Percentiles rank a stretch among this genome's conserved stretches.
Evolutionary conservation across 169 alveolate species (phyloP).

Genomic region (Eimeria praecox): DNA sequence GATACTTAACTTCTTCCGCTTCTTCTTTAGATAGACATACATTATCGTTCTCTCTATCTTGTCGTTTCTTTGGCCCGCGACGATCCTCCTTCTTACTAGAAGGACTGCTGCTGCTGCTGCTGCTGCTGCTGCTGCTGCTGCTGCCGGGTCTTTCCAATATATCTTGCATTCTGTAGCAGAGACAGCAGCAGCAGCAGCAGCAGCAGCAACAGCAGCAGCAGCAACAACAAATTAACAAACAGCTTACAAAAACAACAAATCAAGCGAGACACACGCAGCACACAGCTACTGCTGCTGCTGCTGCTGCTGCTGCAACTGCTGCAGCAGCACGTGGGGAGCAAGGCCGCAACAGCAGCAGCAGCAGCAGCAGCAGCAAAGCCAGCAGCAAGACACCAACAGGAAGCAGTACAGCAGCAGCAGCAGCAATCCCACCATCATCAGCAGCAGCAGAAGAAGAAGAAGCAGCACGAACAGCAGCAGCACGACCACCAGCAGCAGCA

Average conservation of each 20-base stretch:
- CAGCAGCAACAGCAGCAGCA: background rate
- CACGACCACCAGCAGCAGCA: no score
- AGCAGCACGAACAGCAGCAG: no score
- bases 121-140: background rate
- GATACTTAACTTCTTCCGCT: background rate
- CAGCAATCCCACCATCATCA: no score
- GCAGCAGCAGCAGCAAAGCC: background rate
- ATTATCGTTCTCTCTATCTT: background rate
- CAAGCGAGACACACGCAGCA: background rate
- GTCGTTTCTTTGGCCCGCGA: background rate
- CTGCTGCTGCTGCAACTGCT: background rate
- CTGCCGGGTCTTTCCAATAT: constrained; percentile 9
- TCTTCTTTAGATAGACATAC: background rate
- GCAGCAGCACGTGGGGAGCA: background rate
- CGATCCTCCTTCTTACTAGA: background rate
- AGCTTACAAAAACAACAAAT: background rate
- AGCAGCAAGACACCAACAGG: background rate
- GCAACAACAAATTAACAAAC: background rate
- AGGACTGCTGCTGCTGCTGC: constrained; percentile 18
- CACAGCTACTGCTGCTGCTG: background rate
- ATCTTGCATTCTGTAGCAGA: constrained; percentile 19
- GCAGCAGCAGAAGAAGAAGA: no score
- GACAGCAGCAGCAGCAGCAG: background rate
- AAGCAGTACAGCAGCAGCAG: no score
- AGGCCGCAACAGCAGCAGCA: background rate